phyloP scores from a whole-genome alignment of 306 rosid species.

The Inga oerstediana region DNA sequence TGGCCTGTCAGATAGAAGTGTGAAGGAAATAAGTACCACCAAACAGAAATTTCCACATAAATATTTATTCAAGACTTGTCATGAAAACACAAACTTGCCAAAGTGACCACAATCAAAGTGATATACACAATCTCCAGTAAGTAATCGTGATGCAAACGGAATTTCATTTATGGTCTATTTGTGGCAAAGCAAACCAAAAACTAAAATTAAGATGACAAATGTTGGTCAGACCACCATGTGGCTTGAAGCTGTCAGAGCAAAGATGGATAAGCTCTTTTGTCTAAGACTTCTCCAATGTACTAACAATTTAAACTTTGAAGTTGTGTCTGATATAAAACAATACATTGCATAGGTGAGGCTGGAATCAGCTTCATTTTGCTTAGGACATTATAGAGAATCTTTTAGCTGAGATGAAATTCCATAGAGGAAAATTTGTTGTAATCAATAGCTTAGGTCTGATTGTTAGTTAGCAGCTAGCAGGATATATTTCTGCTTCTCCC shows the following conservation, averaged over 20 bases:
- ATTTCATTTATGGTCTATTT: background rate
- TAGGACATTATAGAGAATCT: background rate
- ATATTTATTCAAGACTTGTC: background rate
- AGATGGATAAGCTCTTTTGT: background rate
- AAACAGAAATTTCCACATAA: slow-evolving; percentile 27
- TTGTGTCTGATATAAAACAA: background rate
- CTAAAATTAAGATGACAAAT: background rate
- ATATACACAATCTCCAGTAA: slow-evolving; percentile 9
- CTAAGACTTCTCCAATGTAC: background rate
- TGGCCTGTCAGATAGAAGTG: slow-evolving; percentile 40
- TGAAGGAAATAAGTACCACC: slow-evolving; percentile 30
- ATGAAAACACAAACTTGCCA: background rate
- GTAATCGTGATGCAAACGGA: background rate
- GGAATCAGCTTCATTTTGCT: background rate
- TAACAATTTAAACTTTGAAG: background rate
- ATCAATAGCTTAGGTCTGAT: background rate
- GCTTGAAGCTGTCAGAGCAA: background rate
- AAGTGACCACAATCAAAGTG: background rate
- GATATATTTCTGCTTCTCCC: background rate
- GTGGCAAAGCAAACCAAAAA: background rate
- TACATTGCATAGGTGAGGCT: background rate
- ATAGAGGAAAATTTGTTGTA: background rate
- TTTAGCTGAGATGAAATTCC: background rate
- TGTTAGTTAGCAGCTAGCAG: background rate
- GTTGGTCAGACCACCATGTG: background rate